Conservation (phyloP, 495 filamentous ascomycete species). For the Podospora sp. region DNA sequence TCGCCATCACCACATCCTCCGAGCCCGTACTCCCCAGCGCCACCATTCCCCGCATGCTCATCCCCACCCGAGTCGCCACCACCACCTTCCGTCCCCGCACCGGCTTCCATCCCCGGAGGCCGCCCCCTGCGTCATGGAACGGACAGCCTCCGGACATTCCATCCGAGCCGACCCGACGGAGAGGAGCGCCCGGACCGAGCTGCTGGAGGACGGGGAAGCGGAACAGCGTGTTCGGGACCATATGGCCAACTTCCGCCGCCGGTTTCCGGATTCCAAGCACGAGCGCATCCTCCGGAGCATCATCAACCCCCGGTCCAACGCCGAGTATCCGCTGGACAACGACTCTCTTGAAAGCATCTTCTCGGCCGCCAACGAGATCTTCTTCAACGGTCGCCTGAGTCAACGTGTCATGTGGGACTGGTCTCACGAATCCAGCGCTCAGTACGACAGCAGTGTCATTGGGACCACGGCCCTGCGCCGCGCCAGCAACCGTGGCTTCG, state of each 20-base stretch:
- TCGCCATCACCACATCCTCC: slow-evolving; percentile 14
- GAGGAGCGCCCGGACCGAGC: slow-evolving; percentile 29
- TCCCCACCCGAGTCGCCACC: slow-evolving; percentile 7
- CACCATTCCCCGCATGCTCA: slow-evolving; percentile 13
- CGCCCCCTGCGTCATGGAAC: slow-evolving; percentile 29
- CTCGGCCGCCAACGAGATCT: slow-evolving; percentile 54
- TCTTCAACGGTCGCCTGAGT: slow-evolving; percentile 53
- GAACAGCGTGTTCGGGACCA: slow-evolving; percentile 45
- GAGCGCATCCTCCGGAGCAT: slow-evolving; percentile 53
- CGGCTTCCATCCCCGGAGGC: slow-evolving; percentile 16
- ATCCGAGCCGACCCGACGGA: slow-evolving; percentile 36
- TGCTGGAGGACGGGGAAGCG: slow-evolving; percentile 44
- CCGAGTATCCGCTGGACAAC: slow-evolving; percentile 52
- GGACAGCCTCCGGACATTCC: slow-evolving; percentile 39
- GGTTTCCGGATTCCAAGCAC: slow-evolving; percentile 49
- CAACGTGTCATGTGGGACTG: slow-evolving; percentile 58
- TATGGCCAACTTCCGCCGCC: slow-evolving; percentile 43
- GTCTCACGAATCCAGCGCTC: slow-evolving; percentile 39
- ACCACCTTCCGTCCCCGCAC: slow-evolving; percentile 6
- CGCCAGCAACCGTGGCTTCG: slow-evolving; percentile 47
- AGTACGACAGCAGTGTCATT: slow-evolving; percentile 49
- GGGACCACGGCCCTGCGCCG: slow-evolving; percentile 57
- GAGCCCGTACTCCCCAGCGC: slow-evolving; percentile 9
- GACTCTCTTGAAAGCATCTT: slow-evolving; percentile 53
- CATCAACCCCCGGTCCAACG: slow-evolving; percentile 46